Conservation (phyloP, 305 asterid species). For the Striga hermonthica region DNA sequence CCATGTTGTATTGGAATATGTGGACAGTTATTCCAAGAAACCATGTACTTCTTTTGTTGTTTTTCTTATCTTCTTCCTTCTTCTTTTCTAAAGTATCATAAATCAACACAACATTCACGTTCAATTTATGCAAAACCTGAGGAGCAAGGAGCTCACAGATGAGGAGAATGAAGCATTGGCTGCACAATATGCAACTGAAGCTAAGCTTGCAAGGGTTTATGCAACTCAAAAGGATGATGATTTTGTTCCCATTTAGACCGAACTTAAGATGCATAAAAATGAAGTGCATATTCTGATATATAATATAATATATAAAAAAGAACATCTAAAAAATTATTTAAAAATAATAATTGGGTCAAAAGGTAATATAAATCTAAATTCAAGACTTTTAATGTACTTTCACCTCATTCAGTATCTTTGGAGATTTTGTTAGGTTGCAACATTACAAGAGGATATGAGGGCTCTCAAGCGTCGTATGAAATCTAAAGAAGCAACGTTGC, state of each 20-base stretch:
- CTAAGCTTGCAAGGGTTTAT: constrained; percentile 79
- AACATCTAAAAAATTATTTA: too few relatives aligned
- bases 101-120: constrained; percentile 7
- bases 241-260: constrained; percentile 67
- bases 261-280: constrained; percentile 69
- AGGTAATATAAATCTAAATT: too few relatives aligned
- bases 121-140: constrained; percentile 64
- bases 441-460: constrained; percentile 69
- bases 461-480: constrained; percentile 73
- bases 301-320: too few relatives aligned
- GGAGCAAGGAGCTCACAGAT: constrained; percentile 51
- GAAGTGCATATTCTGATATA: constrained; percentile 50
- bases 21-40: too few relatives aligned
- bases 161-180: constrained; percentile 75
- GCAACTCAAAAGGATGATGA: constrained; percentile 73
- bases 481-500: constrained; percentile 79
- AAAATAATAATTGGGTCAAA: too few relatives aligned
- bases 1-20: too few relatives aligned
- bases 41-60: too few relatives aligned
- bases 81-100: neutral
- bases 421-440: constrained; percentile 50
- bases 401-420: constrained; percentile 7
- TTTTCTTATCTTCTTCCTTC: too few relatives aligned
- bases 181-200: constrained; percentile 93
- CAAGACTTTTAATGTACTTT: too few relatives aligned